Evolutionary conservation across 2,329 filamentous ascomycete species (phyloP).

Genomic region (Fusarium nelsonii): DNA sequence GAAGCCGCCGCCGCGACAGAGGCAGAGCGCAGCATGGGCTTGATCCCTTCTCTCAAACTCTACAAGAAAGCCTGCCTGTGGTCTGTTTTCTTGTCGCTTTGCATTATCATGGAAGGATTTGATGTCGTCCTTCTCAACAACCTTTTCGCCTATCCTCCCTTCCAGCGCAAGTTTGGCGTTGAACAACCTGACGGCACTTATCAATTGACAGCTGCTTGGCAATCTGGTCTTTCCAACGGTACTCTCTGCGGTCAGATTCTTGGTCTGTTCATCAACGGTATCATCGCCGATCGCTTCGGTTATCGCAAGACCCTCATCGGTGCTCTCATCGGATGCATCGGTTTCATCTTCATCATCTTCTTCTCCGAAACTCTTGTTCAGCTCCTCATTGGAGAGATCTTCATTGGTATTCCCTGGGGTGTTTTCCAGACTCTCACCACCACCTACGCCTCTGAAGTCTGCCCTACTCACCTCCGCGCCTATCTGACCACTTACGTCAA

Average conservation of each 20-base stretch:
- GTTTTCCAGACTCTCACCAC: constrained; percentile 62
- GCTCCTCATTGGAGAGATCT: constrained; percentile 60
- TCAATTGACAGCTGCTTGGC: constrained; percentile 64
- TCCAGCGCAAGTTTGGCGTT: constrained; percentile 56
- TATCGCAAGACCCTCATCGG: constrained; percentile 63
- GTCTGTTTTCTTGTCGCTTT: constrained; percentile 55
- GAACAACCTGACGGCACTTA: constrained; percentile 55
- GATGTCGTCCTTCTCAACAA: constrained; percentile 56
- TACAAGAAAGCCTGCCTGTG: constrained; percentile 55
- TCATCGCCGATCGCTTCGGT: constrained; percentile 60
- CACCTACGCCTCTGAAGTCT: constrained; percentile 63
- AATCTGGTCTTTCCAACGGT: constrained; percentile 63
- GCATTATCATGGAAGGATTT: constrained; percentile 58
- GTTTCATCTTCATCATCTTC: constrained; percentile 64
- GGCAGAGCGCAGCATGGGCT: constrained; percentile 51
- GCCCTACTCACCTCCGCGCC: constrained; percentile 59
- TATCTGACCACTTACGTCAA: constrained; percentile 64
- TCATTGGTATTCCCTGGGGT: constrained; percentile 62
- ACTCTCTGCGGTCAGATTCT: constrained; percentile 62
- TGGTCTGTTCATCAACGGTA: constrained; percentile 63
- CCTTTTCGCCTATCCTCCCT: constrained; percentile 58
- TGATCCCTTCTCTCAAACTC: constrained; percentile 55
- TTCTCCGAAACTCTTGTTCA: constrained; percentile 57
- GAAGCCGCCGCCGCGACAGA: constrained; percentile 50
- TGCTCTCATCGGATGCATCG: constrained; percentile 54